Percentiles rank a stretch among this genome's conserved stretches.
Evolutionary conservation across 495 filamentous ascomycete genomes (phyloP).

Genomic region (Neohortaea acidophila): DNA sequence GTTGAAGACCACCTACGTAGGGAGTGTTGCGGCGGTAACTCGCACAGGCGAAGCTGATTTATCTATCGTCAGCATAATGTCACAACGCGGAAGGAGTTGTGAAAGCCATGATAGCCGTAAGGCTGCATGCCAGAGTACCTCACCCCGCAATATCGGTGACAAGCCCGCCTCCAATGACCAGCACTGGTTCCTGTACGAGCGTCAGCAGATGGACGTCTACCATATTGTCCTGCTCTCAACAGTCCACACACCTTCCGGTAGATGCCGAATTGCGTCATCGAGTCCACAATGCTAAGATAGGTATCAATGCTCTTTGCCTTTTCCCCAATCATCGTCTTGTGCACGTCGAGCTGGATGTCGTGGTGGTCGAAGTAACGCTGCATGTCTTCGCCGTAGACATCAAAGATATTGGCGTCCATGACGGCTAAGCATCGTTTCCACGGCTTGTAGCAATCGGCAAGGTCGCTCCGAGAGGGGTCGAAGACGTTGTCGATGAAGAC

Average conservation of each 20-base stretch:
- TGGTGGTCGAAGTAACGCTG: slow-evolving; percentile 41
- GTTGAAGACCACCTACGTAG: too few species aligned
- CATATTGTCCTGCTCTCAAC: neutral
- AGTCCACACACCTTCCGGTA: slow-evolving; percentile 35
- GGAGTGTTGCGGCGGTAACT: slow-evolving; percentile 29
- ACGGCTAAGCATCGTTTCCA: slow-evolving; percentile 45
- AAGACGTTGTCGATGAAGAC: slow-evolving; percentile 51
- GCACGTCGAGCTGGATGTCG: slow-evolving; percentile 38
- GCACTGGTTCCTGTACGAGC: slow-evolving; percentile 38
- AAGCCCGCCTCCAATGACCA: slow-evolving; percentile 50
- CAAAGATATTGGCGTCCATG: slow-evolving; percentile 46
- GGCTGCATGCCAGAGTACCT: slow-evolving; percentile 26
- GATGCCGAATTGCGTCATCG: slow-evolving; percentile 51
- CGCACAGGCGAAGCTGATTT: slow-evolving; percentile 38
- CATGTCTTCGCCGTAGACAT: slow-evolving; percentile 43
- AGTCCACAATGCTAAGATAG: slow-evolving; percentile 43
- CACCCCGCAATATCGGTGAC: slow-evolving; percentile 52
- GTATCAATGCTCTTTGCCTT: slow-evolving; percentile 49
- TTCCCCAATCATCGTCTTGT: slow-evolving; percentile 50
- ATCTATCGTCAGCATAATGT: too few species aligned
- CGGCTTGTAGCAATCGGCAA: slow-evolving; percentile 41
- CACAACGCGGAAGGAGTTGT: too few species aligned
- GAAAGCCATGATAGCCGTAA: slow-evolving; percentile 25
- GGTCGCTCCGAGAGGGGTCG: slow-evolving; percentile 33
- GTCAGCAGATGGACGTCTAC: slow-evolving; percentile 1